Conservation (phyloP, 805 yeast genomes). For the Candida fluviatilis region DNA sequence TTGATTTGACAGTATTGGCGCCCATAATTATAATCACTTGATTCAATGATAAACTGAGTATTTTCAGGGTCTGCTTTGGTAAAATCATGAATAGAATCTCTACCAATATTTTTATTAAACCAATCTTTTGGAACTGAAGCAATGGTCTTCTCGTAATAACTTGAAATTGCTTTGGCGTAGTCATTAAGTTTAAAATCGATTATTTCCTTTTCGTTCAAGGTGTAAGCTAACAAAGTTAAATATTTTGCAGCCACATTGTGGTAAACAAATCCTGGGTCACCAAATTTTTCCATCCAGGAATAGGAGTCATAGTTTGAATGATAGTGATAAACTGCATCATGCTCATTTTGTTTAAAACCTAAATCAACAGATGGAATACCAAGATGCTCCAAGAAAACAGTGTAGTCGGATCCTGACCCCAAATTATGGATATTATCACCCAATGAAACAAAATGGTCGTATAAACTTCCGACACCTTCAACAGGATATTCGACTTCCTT, state of each 20-base stretch:
- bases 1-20: not conserved
- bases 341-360: slow-evolving; percentile 29
- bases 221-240: slow-evolving; percentile 51
- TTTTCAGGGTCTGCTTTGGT: slow-evolving; percentile 41
- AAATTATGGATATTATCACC: slow-evolving; percentile 37
- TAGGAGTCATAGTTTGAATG: slow-evolving; percentile 59
- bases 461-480: slow-evolving; percentile 36
- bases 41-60: slow-evolving; percentile 15
- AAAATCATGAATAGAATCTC: slow-evolving; percentile 41
- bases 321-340: slow-evolving; percentile 51
- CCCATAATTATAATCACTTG: slow-evolving; percentile 12
- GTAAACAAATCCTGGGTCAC: slow-evolving; percentile 48
- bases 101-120: slow-evolving; percentile 18
- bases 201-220: slow-evolving; percentile 55
- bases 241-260: slow-evolving; percentile 60
- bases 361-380: slow-evolving; percentile 62
- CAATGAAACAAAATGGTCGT: slow-evolving; percentile 41
- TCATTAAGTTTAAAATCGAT: slow-evolving; percentile 43
- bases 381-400: slow-evolving; percentile 59
- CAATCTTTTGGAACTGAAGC: slow-evolving; percentile 30
- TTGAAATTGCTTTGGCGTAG: slow-evolving; percentile 43
- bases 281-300: slow-evolving; percentile 49
- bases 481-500: slow-evolving; percentile 42
- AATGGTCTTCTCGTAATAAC: slow-evolving; percentile 29
- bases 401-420: slow-evolving; percentile 52